Evolutionary conservation across 108 stramenopile genomes (phyloP).

Genomic region (Cyclostephanos tholiformis): DNA sequence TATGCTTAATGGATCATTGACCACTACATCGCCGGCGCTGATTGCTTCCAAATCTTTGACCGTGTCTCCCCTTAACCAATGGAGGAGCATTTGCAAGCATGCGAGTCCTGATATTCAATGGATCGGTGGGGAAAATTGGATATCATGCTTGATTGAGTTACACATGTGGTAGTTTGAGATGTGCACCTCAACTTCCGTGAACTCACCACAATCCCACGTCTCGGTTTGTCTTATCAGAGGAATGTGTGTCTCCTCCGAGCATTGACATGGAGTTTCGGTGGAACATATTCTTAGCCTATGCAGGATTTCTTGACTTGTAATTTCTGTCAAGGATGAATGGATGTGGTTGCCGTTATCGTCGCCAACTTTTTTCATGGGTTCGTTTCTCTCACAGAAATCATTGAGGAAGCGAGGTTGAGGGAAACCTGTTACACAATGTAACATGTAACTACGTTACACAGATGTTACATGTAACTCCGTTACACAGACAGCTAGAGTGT

Average conservation of each 20-base stretch:
- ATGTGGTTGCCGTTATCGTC: neutral
- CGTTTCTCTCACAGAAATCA: neutral
- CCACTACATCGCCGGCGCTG: neutral
- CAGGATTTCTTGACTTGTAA: slow-evolving; percentile 9
- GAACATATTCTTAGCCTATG: neutral
- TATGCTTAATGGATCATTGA: neutral
- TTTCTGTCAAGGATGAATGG: neutral
- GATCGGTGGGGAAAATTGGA: neutral
- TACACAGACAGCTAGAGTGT: too few relatives aligned
- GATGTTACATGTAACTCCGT: too few relatives aligned
- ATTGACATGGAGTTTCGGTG: neutral
- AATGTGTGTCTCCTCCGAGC: slow-evolving; percentile 15
- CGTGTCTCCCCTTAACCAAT: slow-evolving; percentile 40
- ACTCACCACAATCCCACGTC: slow-evolving; percentile 67
- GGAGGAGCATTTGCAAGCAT: slow-evolving; percentile 62
- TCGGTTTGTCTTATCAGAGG: slow-evolving; percentile 53
- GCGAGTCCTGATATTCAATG: slow-evolving; percentile 39
- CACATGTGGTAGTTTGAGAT: neutral
- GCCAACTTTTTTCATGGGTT: neutral
- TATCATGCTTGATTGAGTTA: neutral
- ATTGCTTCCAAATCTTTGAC: neutral
- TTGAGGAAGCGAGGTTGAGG: slow-evolving; percentile 1
- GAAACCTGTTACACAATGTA: too few relatives aligned
- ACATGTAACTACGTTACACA: too few relatives aligned
- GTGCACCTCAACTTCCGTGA: neutral